These are phyloP conservation scores for Colletotrichum echinochloae DNA, from an alignment of 2,329 filamentous ascomycete species.

Conservation along the genomic window DNA sequence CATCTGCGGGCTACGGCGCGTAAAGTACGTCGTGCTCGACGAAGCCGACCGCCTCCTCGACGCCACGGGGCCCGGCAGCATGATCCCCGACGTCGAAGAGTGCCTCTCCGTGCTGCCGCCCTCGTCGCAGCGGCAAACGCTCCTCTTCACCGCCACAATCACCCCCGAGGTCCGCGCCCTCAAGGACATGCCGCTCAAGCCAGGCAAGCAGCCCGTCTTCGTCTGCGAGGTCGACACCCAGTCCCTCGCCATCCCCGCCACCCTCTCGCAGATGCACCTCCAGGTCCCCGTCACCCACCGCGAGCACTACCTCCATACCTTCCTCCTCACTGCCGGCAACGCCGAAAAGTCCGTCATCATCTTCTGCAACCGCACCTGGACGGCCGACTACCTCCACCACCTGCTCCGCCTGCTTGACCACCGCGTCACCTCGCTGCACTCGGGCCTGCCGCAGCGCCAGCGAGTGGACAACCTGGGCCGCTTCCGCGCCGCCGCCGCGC, in stretches of 20 bases:
- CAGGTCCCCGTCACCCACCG: slow-evolving; percentile 92
- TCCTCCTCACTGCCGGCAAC: slow-evolving; percentile 84
- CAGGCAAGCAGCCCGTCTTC: slow-evolving; percentile 81
- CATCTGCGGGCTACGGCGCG: slow-evolving; percentile 81
- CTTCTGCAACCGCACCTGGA: slow-evolving; percentile 92
- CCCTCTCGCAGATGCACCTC: slow-evolving; percentile 85
- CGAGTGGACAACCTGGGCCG: slow-evolving; percentile 88
- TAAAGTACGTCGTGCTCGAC: slow-evolving; percentile 90
- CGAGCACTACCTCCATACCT: slow-evolving; percentile 92
- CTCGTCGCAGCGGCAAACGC: slow-evolving; percentile 84
- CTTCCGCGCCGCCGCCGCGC: slow-evolving; percentile 89
- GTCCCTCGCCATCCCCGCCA: slow-evolving; percentile 81
- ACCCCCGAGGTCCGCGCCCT: slow-evolving; percentile 91
- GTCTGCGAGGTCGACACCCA: slow-evolving; percentile 88
- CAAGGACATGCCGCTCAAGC: slow-evolving; percentile 78
- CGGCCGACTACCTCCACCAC: slow-evolving; percentile 90
- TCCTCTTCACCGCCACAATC: slow-evolving; percentile 95
- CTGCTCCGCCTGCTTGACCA: slow-evolving; percentile 87
- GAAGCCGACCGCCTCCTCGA: slow-evolving; percentile 92
- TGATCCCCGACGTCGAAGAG: slow-evolving; percentile 94
- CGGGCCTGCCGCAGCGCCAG: slow-evolving; percentile 84
- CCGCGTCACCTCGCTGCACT: slow-evolving; percentile 92
- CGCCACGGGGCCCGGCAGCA: slow-evolving; percentile 79
- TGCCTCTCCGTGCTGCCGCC: slow-evolving; percentile 86
- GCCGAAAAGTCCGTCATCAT: slow-evolving; percentile 83